Base-by-base conservation (phyloP, 108 stramenopile species). In the Seminavis robusta region DNA sequence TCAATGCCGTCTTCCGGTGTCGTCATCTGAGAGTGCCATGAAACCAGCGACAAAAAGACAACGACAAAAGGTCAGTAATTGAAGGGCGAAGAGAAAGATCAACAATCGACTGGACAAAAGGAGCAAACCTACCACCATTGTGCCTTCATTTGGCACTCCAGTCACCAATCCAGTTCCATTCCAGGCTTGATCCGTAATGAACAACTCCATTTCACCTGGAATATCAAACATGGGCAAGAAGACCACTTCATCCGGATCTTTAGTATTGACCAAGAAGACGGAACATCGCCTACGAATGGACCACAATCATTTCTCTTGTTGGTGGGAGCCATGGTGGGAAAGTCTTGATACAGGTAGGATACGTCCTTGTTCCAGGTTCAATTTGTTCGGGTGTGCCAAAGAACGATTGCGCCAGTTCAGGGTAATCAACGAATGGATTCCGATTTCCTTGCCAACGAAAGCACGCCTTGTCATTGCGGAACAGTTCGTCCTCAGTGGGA, bases 341-440 rank as follows among this genome's bases (percentile, higher is more conserved):
- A n/a, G n/a, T n/a, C n/a, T 39, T 43, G 24, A 47, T 51, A 44
- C 68, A 69, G 9, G 23, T 37, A 46, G 48, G 37, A 39, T 69
- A 69, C 68, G 61, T 55, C 54, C 51, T 21, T 54, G 47, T 40
- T 31, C 32, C 8, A 26, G 52, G 9, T 51, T 52, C 10, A 69
- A 50, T 43, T 48, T 34, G 2, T 13, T 41, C 30, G 27, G 68
- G 54, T 10, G 36, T 19, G 21, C 24, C 46, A 38, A 30, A 69
- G 19, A 62, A 24, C 1, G 13, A 17, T 5, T 9, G n/a, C 20
- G 50, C 60, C 33, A 69, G 23, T 46, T 94, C 74, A 27, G 86
- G 86, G 60, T 79, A 79, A 56, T 94, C 92, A 8, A 94, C 71
- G 57, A 90, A 94, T 27, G 84, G 84, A 67, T 94, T 94, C 27